Base-by-base conservation (phyloP, 2,329 filamentous ascomycete species). In the Cladophialophora yegresii region DNA sequence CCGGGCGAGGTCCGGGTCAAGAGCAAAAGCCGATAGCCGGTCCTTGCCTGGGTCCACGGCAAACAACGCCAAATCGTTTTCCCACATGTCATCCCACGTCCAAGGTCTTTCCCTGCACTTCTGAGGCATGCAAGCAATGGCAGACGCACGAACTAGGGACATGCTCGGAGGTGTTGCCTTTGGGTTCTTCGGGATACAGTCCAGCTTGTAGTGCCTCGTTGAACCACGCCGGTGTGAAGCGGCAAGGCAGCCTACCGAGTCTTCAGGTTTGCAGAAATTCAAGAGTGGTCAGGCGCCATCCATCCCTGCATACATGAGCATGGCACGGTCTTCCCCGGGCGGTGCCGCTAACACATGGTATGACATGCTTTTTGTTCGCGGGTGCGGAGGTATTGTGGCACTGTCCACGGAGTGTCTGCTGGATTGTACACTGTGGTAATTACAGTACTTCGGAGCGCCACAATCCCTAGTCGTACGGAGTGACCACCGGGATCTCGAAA, bases 31-130 rank as follows among this genome's bases (percentile, higher is more conserved):
- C 55, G 55, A 58, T 13, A 32, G 12, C 40, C 33, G 36, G 12
- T 5, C 5, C 22, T 13, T n/a, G 13, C 20, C 16, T 20, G 23
- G 32, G 8, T n/a, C n/a, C n/a, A n/a, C n/a, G 9, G 36, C 6
- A 28, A 32, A 7, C 47, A 45, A 32, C 55, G 55, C 55, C 36
- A 58, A 33, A 58, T 49, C 22, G 22, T 49, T 58, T 40, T 57
- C 5, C 55, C 55, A 4, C 47, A 50, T 8, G 47, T 50, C 47
- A 26, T 22, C 47, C 47, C 47, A 50, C 22, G 22, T 16, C 13
- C 47, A 26, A 26, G 23, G 4, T 26, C 23, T 23, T 23, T 26
- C 45, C 20, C 45, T 23, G 45, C 45, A 49, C 4, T 23, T 49
- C 10, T 49, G n/a, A 49, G 6, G 3, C 3, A 20, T 4, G 16